Evolutionary conservation across 805 yeast species (phyloP).

Genomic region (Yamadazyma tumulicola): DNA sequence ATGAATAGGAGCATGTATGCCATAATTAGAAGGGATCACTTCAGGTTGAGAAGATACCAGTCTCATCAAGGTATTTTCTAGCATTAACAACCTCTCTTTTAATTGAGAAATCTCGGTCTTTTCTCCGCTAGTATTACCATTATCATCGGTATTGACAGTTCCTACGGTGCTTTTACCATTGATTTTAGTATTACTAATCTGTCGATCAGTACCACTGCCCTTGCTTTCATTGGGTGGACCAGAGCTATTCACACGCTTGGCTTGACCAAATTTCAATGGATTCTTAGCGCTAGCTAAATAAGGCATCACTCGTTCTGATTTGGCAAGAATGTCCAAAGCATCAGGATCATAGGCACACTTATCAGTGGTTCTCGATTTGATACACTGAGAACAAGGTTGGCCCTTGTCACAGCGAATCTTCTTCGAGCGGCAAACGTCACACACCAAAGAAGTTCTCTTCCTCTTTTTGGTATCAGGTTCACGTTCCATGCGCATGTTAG

Average conservation of each 20-base stretch:
- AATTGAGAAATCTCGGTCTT: slow-evolving; percentile 16
- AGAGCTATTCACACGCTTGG: no score
- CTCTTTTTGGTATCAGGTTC: slow-evolving; percentile 14
- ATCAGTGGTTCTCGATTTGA: slow-evolving; percentile 19
- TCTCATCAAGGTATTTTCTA: slow-evolving; percentile 11
- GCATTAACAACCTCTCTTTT: slow-evolving; percentile 16
- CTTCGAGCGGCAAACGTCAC: slow-evolving; percentile 30
- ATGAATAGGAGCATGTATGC: no score
- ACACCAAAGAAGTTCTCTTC: slow-evolving; percentile 38
- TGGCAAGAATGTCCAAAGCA: slow-evolving; percentile 6
- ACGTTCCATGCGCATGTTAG: no score
- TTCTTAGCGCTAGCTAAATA: slow-evolving; percentile 12
- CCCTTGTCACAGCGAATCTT: slow-evolving; percentile 35
- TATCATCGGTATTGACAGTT: no score
- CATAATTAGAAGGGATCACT: slow-evolving; percentile 6
- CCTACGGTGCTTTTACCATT: no score
- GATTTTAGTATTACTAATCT: no score
- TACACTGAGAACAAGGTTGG: slow-evolving; percentile 34
- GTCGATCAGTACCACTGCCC: no score
- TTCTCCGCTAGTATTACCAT: neutral
- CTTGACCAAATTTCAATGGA: slow-evolving; percentile 11
- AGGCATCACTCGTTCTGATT: slow-evolving; percentile 4
- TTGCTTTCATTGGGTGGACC: no score
- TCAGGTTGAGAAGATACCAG: slow-evolving; percentile 1
- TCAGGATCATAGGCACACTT: slow-evolving; percentile 13